Percentiles rank a stretch among this genome's conserved stretches.
phyloP scores from a whole-genome alignment of 192 early-diverging fungal species.

The Coemansia sp. region DNA sequence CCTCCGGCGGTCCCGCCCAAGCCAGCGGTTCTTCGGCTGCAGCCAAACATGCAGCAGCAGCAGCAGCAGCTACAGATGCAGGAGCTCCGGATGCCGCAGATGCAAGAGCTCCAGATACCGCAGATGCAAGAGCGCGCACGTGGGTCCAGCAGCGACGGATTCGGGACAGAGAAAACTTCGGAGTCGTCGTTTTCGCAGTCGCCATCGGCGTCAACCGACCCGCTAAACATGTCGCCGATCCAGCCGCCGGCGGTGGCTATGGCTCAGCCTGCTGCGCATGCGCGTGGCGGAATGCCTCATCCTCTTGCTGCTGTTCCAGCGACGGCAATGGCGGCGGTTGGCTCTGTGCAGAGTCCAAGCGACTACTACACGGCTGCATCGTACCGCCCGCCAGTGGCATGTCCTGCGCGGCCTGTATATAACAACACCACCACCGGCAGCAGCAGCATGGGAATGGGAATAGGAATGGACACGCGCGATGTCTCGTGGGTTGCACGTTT shows the following conservation, averaged over 20 bases:
- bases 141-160: slow-evolving; percentile 49
- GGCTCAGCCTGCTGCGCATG: not conserved
- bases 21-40: slow-evolving; percentile 41
- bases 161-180: slow-evolving; percentile 43
- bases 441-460: slow-evolving; percentile 7
- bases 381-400: slow-evolving; percentile 43
- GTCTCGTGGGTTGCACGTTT: slow-evolving; percentile 27
- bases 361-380: slow-evolving; percentile 48
- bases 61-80: slow-evolving; percentile 5
- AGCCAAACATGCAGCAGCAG: not conserved
- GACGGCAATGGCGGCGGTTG: not conserved
- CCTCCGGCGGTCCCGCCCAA: slow-evolving; percentile 52
- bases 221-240: slow-evolving; percentile 14
- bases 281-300: not conserved
- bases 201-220: slow-evolving; percentile 37
- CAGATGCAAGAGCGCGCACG: slow-evolving; percentile 10
- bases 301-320: too few species aligned
- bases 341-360: slow-evolving; percentile 22
- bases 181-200: slow-evolving; percentile 44
- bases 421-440: slow-evolving; percentile 29
- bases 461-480: not conserved
- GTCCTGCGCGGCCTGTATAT: slow-evolving; percentile 31
- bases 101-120: not conserved
- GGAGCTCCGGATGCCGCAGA: not conserved
- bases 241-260: not conserved